Evolutionary conservation across 2,329 filamentous ascomycete species (phyloP), one percentile per base, ranked within the genome.

Genomic region (Fusarium pseudograminearum): DNA sequence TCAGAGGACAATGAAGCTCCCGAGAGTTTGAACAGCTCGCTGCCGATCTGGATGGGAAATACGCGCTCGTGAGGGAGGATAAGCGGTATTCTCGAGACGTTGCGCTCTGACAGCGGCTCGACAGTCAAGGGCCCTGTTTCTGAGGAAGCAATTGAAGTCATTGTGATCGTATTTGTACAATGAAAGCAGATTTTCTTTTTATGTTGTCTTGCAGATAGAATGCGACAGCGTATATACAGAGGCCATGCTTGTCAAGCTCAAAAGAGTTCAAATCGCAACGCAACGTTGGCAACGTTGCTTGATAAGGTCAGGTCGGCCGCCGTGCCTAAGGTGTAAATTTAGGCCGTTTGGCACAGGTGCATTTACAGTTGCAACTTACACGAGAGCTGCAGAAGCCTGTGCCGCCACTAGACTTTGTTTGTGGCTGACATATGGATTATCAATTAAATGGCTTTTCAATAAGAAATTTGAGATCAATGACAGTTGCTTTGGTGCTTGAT

Each of bases 1-100:
- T 93, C 91, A 41, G 90, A 93, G 18, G 90, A 92, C 48, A 93
- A 82, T 4, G 90, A 92, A 22, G 90, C 90, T 30, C 91, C 91
- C 3, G 90, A 93, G 53, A 93, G 84, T 77, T 91, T 89, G 75
- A 93, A 93, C 53, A 93, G 81, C 79, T 91, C 88, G 18, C 87
- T 87, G 20, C 91, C 90, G 71, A 93, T 91, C 79, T 93, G 91
- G 64, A 93, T 90, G 4, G 90, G 90, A 67, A 93, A 93, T 20
- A 93, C 90, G 73, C 90, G 89, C 76, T 91, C 89, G 70, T 90
- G 89, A 5, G 91, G 91, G 20, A 93, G 82, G 54, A 89, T 84
- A 46, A 81, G 81, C 28, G 86, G 86, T 48, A 89, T 89, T 70
- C 82, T 82, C 68, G 78, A 77, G 56, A 85, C 77, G 61, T 65